Base-by-base conservation (phyloP, 2,329 filamentous ascomycete genomes). In the Rutstroemia sp. region DNA sequence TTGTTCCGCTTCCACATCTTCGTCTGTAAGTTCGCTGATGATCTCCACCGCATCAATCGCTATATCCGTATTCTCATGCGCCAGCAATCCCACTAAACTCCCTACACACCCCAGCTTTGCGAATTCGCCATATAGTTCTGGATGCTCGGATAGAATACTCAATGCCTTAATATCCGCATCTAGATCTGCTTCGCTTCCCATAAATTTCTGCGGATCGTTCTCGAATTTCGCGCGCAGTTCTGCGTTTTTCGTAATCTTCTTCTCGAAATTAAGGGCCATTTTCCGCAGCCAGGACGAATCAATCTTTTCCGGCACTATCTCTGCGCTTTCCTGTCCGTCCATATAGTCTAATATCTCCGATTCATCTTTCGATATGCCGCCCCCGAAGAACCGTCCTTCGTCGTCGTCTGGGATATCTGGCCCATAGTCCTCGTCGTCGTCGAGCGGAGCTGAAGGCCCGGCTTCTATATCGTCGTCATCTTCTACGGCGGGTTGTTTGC, bases 21-120 rank as follows among this genome's bases (percentile, higher is more conserved):
- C 92, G 65, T 97, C 94, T 14, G 90, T 95, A 63, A 97, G 75
- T 73, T 99, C 94, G 56, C 83, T 86, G 51, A 99, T 82, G 48
- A 96, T 88, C 73, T 97, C 88, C 50, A 96, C 85, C 0, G 87
- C 89, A 61, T 87, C 89, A 65, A 97, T 95, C 10, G 94, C 91
- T 62, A 99, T 95, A 68, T 99, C 94, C 0, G 92, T 92, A 70
- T 99, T 99, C 66, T 99, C 94, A 70, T 99, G 94, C 16, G 92
- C 87, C 49, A 99, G 75, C 52, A 99, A 73, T 2, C 86, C 82
- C 1, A 95, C 89, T 51, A 99, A 72, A 54, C 86, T 92, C 4
- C 73, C 81, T 0, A 84, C 83, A 58, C 84, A 88, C 19, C 88
- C 88, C 51, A 91, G 76, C 62, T 83, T 85, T 34, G 87, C 84